Percentiles rank a stretch among this genome's conserved stretches.
Conservation (phyloP, 352 stramenopile genomes). For the Phytopythium oedochilum region DNA sequence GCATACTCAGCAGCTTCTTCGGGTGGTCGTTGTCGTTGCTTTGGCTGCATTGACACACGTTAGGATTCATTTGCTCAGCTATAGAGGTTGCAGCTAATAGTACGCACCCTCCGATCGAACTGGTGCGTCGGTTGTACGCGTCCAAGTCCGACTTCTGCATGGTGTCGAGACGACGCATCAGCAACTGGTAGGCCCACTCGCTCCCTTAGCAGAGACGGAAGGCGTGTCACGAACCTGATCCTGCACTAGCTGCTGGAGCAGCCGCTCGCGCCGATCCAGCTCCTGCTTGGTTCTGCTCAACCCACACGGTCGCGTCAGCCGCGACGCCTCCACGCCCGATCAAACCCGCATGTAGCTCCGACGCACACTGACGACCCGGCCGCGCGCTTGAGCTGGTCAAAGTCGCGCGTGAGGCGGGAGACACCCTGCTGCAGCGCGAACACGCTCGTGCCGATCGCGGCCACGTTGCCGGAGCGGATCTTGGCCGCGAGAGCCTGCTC, state of each 20-base stretch:
- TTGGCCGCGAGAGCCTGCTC: conserved; percentile 61
- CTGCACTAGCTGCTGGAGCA: conserved; percentile 55
- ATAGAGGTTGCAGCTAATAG: too few relatives aligned
- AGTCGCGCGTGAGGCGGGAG: conserved; percentile 76
- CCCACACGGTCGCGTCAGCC: not conserved
- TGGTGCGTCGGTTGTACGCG: conserved; percentile 61
- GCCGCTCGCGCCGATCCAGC: conserved; percentile 56
- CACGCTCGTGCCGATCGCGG: conserved; percentile 68
- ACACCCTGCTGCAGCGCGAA: conserved; percentile 83
- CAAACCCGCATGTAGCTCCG: not conserved
- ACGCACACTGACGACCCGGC: conserved; percentile 45
- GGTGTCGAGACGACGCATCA: not conserved
- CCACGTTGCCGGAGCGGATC: conserved; percentile 56
- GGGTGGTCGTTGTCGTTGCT: conserved; percentile 23
- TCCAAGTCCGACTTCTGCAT: conserved; percentile 68
- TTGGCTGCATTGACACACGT: conserved; percentile 9
- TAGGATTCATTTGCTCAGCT: too few relatives aligned
- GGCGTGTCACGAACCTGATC: conserved; percentile 64
- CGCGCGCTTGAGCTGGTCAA: conserved; percentile 67
- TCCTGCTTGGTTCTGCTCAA: conserved; percentile 56
- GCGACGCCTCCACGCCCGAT: not conserved
- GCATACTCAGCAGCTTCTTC: conserved; percentile 67
- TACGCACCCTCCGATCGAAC: conserved; percentile 17
- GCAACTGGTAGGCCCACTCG: too few relatives aligned
- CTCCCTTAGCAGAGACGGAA: too few relatives aligned